phyloP scores from a whole-genome alignment of 192 early-diverging fungal species.

The Coemansia sp. region DNA sequence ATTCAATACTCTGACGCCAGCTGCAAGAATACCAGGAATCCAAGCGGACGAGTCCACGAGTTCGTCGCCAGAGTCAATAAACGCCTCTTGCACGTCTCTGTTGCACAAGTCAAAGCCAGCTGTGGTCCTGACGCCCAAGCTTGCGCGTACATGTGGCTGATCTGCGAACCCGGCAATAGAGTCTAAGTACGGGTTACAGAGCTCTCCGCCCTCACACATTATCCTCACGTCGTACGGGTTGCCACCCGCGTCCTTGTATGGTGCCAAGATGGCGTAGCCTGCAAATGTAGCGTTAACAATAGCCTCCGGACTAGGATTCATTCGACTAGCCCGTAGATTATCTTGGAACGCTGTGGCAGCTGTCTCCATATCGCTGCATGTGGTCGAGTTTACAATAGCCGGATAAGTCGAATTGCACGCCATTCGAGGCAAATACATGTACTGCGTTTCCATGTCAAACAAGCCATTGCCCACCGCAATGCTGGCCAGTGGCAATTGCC shows the following conservation, averaged over 20 bases:
- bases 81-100: constrained; percentile 71
- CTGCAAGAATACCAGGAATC: constrained; percentile 66
- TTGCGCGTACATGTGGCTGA: constrained; percentile 58
- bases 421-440: constrained; percentile 73
- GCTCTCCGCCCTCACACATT: constrained; percentile 67
- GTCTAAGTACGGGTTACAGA: constrained; percentile 77
- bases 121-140: constrained; percentile 64
- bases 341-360: constrained; percentile 2
- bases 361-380: constrained; percentile 66
- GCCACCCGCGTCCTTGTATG: constrained; percentile 30
- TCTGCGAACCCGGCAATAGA: constrained; percentile 76
- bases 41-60: constrained; percentile 67
- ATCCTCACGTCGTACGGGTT: constrained; percentile 93
- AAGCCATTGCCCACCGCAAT: constrained; percentile 89
- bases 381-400: constrained; percentile 66
- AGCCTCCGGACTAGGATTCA: not conserved
- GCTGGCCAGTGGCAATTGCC: constrained; percentile 64
- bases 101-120: constrained; percentile 75
- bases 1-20: constrained; percentile 73
- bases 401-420: constrained; percentile 70
- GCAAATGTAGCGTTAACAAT: constrained; percentile 39
- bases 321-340: not conserved
- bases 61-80: constrained; percentile 66
- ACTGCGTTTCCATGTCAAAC: constrained; percentile 79
- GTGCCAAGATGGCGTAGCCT: not conserved